Evolutionary conservation across 176 grass and related monocot genomes (phyloP), one percentile per base, ranked within the genome.

Genomic region (Carex parvula): DNA sequence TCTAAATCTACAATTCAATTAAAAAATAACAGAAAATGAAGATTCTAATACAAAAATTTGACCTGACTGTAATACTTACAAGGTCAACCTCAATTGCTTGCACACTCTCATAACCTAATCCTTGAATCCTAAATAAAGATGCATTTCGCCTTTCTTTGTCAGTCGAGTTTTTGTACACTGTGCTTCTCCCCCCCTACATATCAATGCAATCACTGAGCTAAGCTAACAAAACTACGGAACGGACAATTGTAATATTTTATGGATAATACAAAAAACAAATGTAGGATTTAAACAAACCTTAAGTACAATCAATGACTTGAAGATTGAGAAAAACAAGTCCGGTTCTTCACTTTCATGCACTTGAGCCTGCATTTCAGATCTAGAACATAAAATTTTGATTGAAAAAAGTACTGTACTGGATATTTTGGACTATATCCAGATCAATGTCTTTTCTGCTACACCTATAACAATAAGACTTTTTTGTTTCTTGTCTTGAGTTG

Each of bases 61-160:
- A 50, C 22, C 30, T 37, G n/a, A 67, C 39, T 82, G 69, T 86
- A 15, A 17, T 73, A 93, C 95, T 91, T 86, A 98, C 95, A 81
- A 84, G 82, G 84, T 98, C 90, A 60, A 98, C 89, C 81, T 98
- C 92, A 67, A 94, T 90, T 53, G 95, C 92, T 89, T 86, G 90
- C 80, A 88, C 79, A 79, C 88, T 92, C 84, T 94, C 86, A 83
- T 86, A 88, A 81, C 78, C 84, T 62, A 89, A 87, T n/a, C 91
- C 92, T 90, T 98, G 95, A 89, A 94, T 79, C 70, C 89, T 87
- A 79, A 98, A 98, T 75, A 98, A 83, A 35, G 95, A 81, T 3
- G 58, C 15, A 8, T 90, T 85, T 60, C 94, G 87, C 64, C 86
- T 90, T 64, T 85, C 87, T 79, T 93, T 72, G n/a, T 70, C 46